Conservation (phyloP, 1,284 basidiomycete genomes). For the Xanthoconium separans region DNA sequence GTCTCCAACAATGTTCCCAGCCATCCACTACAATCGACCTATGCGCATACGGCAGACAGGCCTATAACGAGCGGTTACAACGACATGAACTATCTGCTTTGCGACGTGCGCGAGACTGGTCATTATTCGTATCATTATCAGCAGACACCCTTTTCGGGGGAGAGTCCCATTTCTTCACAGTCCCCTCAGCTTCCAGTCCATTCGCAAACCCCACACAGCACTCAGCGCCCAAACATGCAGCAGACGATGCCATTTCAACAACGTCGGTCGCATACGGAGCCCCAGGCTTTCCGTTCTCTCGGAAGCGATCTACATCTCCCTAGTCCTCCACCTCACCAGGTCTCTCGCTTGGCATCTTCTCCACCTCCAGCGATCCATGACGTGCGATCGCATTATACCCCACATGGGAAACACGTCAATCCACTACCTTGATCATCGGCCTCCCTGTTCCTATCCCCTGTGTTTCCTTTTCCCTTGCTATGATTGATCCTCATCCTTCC, state of each 20-base stretch:
- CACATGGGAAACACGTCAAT: slow-evolving; percentile 39
- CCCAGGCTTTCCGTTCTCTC: slow-evolving; percentile 33
- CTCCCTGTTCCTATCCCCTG: slow-evolving; percentile 14
- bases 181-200: slow-evolving; percentile 36
- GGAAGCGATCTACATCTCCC: slow-evolving; percentile 35
- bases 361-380: slow-evolving; percentile 35
- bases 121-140: slow-evolving; percentile 40
- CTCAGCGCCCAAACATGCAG: slow-evolving; percentile 28
- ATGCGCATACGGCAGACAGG: slow-evolving; percentile 31
- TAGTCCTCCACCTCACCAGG: slow-evolving; percentile 32
- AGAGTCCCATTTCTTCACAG: slow-evolving; percentile 34
- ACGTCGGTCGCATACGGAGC: slow-evolving; percentile 34
- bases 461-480: slow-evolving; percentile 21
- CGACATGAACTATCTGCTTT: slow-evolving; percentile 36
- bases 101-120: slow-evolving; percentile 32
- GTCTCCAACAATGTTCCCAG: slow-evolving; percentile 30
- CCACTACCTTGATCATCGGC: slow-evolving; percentile 34
- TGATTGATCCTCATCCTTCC: slow-evolving; percentile 26
- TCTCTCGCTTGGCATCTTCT: slow-evolving; percentile 32
- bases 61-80: slow-evolving; percentile 35
- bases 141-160: slow-evolving; percentile 32
- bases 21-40: slow-evolving; percentile 31
- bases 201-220: slow-evolving; percentile 29
- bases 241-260: slow-evolving; percentile 34
- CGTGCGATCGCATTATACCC: slow-evolving; percentile 36